Evolutionary conservation across 2,329 filamentous ascomycete genomes (phyloP).

Genomic region (Botrytis byssoidea): DNA sequence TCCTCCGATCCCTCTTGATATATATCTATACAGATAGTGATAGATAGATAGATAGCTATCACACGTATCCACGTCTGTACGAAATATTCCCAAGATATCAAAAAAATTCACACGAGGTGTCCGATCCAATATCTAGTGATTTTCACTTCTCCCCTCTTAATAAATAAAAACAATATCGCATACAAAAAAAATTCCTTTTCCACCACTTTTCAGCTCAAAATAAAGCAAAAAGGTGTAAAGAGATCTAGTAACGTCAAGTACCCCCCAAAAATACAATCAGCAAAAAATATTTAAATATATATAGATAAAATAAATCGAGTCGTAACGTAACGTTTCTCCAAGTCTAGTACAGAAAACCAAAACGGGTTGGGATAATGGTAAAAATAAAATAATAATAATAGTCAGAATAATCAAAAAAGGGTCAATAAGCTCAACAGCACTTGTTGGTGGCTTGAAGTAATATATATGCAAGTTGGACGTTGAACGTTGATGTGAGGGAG

Average conservation of each 20-base stretch:
- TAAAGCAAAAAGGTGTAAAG: not conserved
- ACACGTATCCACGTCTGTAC: not conserved
- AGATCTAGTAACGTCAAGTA: not conserved
- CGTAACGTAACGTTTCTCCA: not conserved
- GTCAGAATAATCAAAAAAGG: not conserved
- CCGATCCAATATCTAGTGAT: not conserved
- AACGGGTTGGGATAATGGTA: not conserved
- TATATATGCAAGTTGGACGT: slow-evolving; percentile 16
- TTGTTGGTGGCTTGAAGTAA: slow-evolving; percentile 18
- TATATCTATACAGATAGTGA: not conserved
- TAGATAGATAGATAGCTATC: not conserved
- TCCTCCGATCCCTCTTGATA: not conserved
- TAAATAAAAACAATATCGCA: not conserved
- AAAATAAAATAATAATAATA: not conserved
- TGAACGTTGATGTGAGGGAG: slow-evolving; percentile 1
- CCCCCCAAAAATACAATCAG: not conserved
- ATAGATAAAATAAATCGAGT: not conserved
- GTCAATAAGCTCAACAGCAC: slow-evolving; percentile 21
- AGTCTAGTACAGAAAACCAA: not conserved
- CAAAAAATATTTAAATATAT: not conserved
- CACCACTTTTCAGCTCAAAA: not conserved
- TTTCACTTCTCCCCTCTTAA: not conserved
- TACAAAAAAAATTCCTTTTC: not conserved
- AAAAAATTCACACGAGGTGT: not conserved
- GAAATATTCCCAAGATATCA: not conserved